phyloP scores from a whole-genome alignment of 768 basidiomycete genomes.

The Paxillus rubicundulus region DNA sequence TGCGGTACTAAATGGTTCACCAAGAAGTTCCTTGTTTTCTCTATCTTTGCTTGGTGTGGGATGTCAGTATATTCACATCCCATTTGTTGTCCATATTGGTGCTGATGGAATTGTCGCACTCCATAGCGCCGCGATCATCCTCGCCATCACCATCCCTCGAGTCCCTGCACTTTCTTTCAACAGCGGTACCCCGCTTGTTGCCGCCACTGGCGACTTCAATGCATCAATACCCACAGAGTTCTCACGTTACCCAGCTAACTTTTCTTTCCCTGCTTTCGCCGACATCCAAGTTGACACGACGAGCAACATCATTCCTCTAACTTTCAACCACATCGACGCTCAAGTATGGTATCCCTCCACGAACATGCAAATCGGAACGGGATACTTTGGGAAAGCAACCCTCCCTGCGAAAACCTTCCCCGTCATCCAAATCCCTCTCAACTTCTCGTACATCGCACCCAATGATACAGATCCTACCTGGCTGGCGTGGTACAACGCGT shows the following conservation, averaged over 20 bases:
- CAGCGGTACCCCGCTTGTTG: slow-evolving; percentile 49
- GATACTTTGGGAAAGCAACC: slow-evolving; percentile 55
- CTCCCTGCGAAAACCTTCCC: slow-evolving; percentile 67
- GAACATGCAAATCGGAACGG: slow-evolving; percentile 60
- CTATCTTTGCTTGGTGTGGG: slow-evolving; percentile 58
- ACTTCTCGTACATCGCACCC: slow-evolving; percentile 77
- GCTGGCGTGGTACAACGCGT: slow-evolving; percentile 74
- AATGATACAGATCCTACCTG: slow-evolving; percentile 86
- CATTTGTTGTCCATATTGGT: not conserved
- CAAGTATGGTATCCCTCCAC: slow-evolving; percentile 70
- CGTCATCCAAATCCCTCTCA: slow-evolving; percentile 70
- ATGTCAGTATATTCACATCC: slow-evolving; percentile 39
- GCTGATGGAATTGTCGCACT: slow-evolving; percentile 2
- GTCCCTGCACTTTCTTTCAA: slow-evolving; percentile 73
- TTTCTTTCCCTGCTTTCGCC: slow-evolving; percentile 79
- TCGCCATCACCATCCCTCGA: slow-evolving; percentile 82
- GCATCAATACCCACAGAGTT: slow-evolving; percentile 59
- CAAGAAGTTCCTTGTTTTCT: slow-evolving; percentile 66
- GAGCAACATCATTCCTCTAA: slow-evolving; percentile 73
- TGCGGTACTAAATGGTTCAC: slow-evolving; percentile 77
- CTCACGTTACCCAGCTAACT: slow-evolving; percentile 80
- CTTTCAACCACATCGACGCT: slow-evolving; percentile 65
- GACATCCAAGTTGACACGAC: slow-evolving; percentile 75
- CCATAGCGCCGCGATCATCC: slow-evolving; percentile 58
- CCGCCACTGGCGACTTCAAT: slow-evolving; percentile 60